Evolutionary conservation across 331 rosid species (phyloP).

Genomic region (Pyracantha coccinea): DNA sequence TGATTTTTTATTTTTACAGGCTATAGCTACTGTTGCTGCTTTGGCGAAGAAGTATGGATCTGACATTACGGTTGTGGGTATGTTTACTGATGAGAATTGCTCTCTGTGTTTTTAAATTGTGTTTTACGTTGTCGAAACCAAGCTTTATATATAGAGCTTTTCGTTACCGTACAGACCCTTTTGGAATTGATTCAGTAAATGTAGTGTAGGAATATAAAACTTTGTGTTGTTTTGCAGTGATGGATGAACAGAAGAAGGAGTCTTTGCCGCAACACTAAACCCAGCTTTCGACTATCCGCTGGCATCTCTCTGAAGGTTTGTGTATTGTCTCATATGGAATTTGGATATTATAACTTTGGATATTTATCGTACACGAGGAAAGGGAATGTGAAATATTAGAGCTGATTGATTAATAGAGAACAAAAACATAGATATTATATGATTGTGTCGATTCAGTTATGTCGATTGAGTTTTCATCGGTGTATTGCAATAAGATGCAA

Average conservation of each 20-base stretch:
- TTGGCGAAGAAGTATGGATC: conserved; percentile 88
- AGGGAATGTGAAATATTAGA: neutral
- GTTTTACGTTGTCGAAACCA: neutral
- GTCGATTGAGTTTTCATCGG: neutral
- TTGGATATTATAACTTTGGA: neutral
- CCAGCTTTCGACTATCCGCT: conserved; percentile 74
- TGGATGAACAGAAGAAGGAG: conserved; percentile 76
- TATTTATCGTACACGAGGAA: neutral
- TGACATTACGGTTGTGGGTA: conserved; percentile 90
- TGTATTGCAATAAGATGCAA: neutral
- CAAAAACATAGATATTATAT: too few relatives aligned
- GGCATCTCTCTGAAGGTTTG: conserved; percentile 92
- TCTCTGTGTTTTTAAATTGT: too few relatives aligned
- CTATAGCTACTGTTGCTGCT: conserved; percentile 68
- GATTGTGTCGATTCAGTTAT: neutral
- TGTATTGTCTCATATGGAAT: neutral
- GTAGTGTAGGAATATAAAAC: conserved; percentile 8
- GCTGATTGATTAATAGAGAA: neutral
- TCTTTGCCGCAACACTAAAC: conserved; percentile 77
- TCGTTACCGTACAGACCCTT: neutral
- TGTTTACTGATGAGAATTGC: conserved; percentile 15
- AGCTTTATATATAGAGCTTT: neutral
- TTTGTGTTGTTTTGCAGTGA: conserved; percentile 50
- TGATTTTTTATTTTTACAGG: conserved; percentile 30
- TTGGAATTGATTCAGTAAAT: conserved; percentile 6